phyloP scores from a whole-genome alignment of 2,329 filamentous ascomycete species.

The Aspergillus puulaauensis region DNA sequence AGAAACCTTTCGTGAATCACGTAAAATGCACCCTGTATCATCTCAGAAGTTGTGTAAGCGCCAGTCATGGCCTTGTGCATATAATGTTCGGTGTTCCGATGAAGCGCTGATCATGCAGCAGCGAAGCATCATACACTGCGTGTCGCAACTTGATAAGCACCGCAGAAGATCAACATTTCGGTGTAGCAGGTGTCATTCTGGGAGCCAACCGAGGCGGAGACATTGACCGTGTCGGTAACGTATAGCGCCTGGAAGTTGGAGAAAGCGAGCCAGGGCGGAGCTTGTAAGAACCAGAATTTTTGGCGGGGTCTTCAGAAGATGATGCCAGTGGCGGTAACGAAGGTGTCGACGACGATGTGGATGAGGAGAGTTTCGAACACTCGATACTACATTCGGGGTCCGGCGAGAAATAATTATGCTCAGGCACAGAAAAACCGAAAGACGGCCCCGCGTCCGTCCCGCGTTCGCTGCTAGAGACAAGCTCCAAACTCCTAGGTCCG shows the following conservation, averaged over 20 bases:
- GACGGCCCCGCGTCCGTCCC: conserved; percentile 4
- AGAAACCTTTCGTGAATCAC: conserved; percentile 4
- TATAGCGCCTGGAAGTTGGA: background rate
- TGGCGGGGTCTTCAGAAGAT: background rate
- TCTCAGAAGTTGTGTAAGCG: background rate
- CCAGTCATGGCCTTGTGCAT: background rate
- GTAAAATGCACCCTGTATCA: conserved; percentile 6
- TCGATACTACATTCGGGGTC: conserved; percentile 6
- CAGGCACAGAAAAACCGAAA: conserved; percentile 8
- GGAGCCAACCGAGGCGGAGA: conserved; percentile 12
- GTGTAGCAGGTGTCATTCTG: conserved; percentile 18
- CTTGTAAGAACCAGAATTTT: background rate
- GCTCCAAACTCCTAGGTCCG: conserved; percentile 6
- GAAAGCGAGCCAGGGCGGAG: background rate
- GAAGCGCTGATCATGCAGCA: conserved; percentile 5
- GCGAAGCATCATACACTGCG: background rate
- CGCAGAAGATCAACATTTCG: background rate
- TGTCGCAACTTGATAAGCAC: background rate
- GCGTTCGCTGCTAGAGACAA: conserved; percentile 11
- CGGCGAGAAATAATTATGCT: conserved; percentile 7
- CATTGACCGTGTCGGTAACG: conserved; percentile 10
- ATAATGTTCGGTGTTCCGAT: background rate
- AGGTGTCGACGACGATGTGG: background rate
- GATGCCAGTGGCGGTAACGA: background rate
- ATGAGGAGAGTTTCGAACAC: background rate